Evolutionary conservation across 306 rosid genomes (phyloP), one percentile per base, ranked within the genome.

Genomic region (Hippophae rhamnoides): DNA sequence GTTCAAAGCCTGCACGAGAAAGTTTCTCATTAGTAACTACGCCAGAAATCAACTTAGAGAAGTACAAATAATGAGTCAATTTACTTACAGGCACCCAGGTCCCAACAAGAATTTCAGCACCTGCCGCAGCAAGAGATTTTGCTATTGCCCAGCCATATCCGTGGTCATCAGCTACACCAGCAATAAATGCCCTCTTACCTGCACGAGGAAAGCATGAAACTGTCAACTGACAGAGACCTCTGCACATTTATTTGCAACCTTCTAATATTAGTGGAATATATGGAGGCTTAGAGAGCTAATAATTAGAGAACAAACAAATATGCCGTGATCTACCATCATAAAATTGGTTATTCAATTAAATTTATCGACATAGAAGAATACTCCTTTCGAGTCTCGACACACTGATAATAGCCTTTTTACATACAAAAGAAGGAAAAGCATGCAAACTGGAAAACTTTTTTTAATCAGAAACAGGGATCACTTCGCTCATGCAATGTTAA

Each of bases 61-160:
- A 38, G 55, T 48, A 60, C 25, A 61, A 8, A 46, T 1, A 54
- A 55, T 43, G 27, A 53, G 60, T 23, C 60, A 58, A 56, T 61
- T 63, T 64, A 81, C 97, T 82, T 73, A 90, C 98, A 65, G 98
- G 98, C 61, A 90, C 98, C 98, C 98, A 90, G 9, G 98, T 90
- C 60, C 98, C 98, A 26, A 90, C 89, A 43, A 90, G 89, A 74
- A 90, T 87, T 81, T 90, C 92, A 63, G 98, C 98, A 57, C 96
- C 98, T 2, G 96, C 98, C 41, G 89, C 96, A 14, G 98, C 98
- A 10, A 90, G 96, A 70, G 98, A 81, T 83, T 87, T 90, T 60
- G 98, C 98, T n/a, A 90, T 90, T 46, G 98, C 96, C 98, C 96
- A 90, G 25, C 98, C 98, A 76, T 90, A 90, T 56, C 96, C 98